Evolutionary conservation across 768 basidiomycete genomes (phyloP).

Genomic region (Cyathus striatus): DNA sequence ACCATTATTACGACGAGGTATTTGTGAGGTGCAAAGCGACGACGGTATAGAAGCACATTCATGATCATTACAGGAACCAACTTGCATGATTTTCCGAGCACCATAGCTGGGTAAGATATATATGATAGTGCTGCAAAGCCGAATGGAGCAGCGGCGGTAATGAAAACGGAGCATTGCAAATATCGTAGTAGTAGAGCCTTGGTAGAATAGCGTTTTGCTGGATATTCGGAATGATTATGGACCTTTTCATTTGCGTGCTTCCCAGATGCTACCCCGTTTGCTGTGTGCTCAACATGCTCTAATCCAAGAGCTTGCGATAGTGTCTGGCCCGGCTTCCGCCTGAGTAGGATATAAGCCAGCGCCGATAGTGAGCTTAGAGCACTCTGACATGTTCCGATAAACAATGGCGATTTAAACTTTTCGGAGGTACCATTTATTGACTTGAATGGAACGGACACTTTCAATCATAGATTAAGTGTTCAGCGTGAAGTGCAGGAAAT

Average conservation of each 20-base stretch:
- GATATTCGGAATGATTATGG: slow-evolving; percentile 22
- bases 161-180: slow-evolving; percentile 81
- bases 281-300: slow-evolving; percentile 21
- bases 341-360: slow-evolving; percentile 65
- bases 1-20: slow-evolving; percentile 95
- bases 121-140: slow-evolving; percentile 93
- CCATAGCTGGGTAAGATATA: slow-evolving; percentile 98
- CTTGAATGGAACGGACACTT: slow-evolving; percentile 84
- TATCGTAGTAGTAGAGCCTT: slow-evolving; percentile 63
- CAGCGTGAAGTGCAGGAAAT: no score
- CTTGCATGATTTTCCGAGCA: slow-evolving; percentile 98
- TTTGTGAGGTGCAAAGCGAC: slow-evolving; percentile 89
- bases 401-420: slow-evolving; percentile 82
- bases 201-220: slow-evolving; percentile 29
- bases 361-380: slow-evolving; percentile 73
- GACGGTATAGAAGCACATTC: slow-evolving; percentile 93
- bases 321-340: slow-evolving; percentile 49
- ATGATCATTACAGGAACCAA: slow-evolving; percentile 98
- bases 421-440: slow-evolving; percentile 58
- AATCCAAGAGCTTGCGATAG: slow-evolving; percentile 61
- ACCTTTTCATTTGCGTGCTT: slow-evolving; percentile 35
- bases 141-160: slow-evolving; percentile 90
- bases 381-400: slow-evolving; percentile 84
- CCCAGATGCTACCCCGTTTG: slow-evolving; percentile 23
- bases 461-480: no score